Evolutionary conservation across 176 grass and related monocot genomes (phyloP), one percentile per base, ranked within the genome.

Genomic region (Chloris gayana): DNA sequence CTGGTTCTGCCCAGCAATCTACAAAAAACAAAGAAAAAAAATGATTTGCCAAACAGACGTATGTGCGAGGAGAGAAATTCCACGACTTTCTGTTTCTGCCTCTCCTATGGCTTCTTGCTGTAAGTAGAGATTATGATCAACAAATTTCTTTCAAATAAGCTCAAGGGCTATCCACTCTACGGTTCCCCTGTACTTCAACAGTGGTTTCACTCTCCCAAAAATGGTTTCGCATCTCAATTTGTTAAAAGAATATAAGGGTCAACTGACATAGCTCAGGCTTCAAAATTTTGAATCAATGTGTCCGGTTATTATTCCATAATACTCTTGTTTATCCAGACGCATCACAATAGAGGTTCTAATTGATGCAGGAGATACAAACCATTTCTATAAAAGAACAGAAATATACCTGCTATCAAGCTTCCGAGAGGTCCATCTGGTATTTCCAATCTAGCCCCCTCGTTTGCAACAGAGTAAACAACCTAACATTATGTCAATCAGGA

Each of bases 1-100:
- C 84, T 14, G 92, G 88, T 77, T 99, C 96, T 50, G 92, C 84
- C 86, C 93, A 99, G 87, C 96, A 99, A 91, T 99, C 96, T 99
- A 75, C 50, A 7, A 14, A 72, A 77, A 87, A 83, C 74, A 85
- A 53, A 81, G 67, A 37, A 7, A 64, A 15, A 45, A 74, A 37
- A 5, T 5, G 35, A 37, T 37, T 60, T 33, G 25, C 26, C 9
- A 34, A 76, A 80, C 31, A 38, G 63, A 80, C 80, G 25, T 75
- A 9, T 68, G 38, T 25, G 30, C 11, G 8, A 29, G 60, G 7
- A 11, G 11, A 57, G 22, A 7, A 57, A 73, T 12, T 59, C 50
- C 37, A 64, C 32, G 9, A 13, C 38, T 37, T n/a, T n/a, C 35
- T 56, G 11, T 56, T 22, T 25, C 24, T 61, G 4, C 4, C 10